These are phyloP conservation scores for Vaccinium darrowii DNA, from an alignment of 148 eudicot species.

Conservation along the genomic window DNA sequence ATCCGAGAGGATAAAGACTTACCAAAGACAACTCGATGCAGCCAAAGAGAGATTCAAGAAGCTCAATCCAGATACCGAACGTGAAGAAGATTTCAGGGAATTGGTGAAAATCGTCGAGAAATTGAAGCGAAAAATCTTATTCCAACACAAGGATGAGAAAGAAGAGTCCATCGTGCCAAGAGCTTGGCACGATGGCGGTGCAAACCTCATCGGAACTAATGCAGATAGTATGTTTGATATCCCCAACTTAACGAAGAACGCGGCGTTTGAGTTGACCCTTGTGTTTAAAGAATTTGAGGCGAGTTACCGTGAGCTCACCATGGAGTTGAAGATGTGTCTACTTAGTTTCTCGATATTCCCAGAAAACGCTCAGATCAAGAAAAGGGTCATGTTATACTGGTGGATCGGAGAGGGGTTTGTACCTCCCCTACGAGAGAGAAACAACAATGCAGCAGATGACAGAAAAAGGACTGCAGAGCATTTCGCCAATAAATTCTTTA, in stretches of 20 bases:
- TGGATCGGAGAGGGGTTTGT: conserved; percentile 48
- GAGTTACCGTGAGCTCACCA: conserved; percentile 11
- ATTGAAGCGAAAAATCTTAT: conserved; percentile 23
- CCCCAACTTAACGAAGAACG: conserved; percentile 19
- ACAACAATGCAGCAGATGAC: too few species aligned
- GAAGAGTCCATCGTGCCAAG: not conserved
- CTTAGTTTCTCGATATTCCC: conserved; percentile 34
- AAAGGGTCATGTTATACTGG: conserved; percentile 38
- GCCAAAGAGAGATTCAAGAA: not conserved
- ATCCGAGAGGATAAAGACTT: not conserved
- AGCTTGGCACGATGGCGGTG: not conserved
- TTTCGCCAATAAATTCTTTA: conserved; percentile 22
- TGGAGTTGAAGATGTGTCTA: conserved; percentile 23
- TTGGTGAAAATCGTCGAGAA: conserved; percentile 19
- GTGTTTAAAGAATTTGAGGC: conserved; percentile 19
- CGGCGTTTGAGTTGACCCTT: conserved; percentile 11
- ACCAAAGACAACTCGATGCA: too few species aligned
- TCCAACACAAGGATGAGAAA: conserved; percentile 1
- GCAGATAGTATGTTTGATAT: not conserved
- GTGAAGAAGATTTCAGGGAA: conserved; percentile 15
- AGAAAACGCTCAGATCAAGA: conserved; percentile 19
- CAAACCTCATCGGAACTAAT: not conserved
- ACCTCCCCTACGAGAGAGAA: not conserved
- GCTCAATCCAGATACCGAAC: not conserved
- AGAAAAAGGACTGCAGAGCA: conserved; percentile 11